Percentiles rank a stretch among this genome's conserved stretches.
Evolutionary conservation across 1,284 basidiomycete species (phyloP).

Genomic region (Boletus subluridellus): DNA sequence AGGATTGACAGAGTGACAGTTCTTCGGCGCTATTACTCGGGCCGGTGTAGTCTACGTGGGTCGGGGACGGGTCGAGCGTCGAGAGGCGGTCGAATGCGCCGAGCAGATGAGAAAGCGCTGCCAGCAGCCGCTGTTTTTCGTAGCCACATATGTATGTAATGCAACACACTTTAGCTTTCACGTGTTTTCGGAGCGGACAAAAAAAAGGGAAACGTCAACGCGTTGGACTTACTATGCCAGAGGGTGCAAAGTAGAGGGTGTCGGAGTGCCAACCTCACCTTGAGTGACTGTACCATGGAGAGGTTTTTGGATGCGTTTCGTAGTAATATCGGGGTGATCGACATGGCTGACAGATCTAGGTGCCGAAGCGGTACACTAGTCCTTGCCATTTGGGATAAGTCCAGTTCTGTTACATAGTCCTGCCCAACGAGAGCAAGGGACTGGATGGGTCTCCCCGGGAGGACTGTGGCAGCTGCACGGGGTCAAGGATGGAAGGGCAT

Average conservation of each 20-base stretch:
- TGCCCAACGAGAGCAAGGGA: constrained; percentile 54
- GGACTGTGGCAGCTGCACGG: constrained; percentile 52
- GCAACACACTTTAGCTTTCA: background rate
- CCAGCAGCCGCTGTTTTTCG: background rate
- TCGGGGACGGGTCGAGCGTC: constrained; percentile 56
- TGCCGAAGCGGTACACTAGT: constrained; percentile 46
- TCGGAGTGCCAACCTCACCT: constrained; percentile 56
- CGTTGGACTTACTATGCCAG: constrained; percentile 55
- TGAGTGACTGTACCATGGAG: constrained; percentile 47
- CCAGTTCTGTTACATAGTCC: constrained; percentile 51
- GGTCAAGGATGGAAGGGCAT: constrained; percentile 45
- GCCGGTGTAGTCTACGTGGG: constrained; percentile 44
- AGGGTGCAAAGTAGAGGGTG: constrained; percentile 56
- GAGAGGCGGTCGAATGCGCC: constrained; percentile 36
- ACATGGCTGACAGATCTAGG: constrained; percentile 59
- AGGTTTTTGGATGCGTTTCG: constrained; percentile 54
- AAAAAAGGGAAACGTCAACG: background rate
- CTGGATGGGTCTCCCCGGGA: constrained; percentile 55
- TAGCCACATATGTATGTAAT: background rate
- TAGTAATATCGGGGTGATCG: constrained; percentile 53
- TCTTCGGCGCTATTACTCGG: constrained; percentile 31
- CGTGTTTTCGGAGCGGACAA: constrained; percentile 11
- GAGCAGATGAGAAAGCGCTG: background rate
- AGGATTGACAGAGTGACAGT: constrained; percentile 49
- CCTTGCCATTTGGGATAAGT: constrained; percentile 48